Base-by-base conservation (phyloP, 73 alveolate genomes). In the Tetrahymena thermophila region DNA sequence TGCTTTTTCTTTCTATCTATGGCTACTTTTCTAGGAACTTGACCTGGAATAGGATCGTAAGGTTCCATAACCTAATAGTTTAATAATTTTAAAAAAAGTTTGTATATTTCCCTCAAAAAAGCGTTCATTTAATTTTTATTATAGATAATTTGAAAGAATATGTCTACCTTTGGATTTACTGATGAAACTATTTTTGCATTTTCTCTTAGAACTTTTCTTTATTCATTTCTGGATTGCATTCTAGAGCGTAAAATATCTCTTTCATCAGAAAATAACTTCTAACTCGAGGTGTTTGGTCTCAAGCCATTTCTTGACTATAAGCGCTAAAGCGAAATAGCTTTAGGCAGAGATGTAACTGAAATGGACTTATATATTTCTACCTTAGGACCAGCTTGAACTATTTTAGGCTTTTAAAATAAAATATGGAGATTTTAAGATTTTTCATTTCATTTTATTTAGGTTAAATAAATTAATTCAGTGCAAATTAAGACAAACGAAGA, bases 11-110 rank as follows among this genome's bases (percentile, higher is more conserved):
- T 97, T 96, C 99, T 98, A 96, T 98, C 99, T 25, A 99, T 98
- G 93, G 98, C 99, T 35, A 98, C 99, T 96, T 98, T 97, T 89
- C 99, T 95, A 50, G 99, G 99, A 10, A 99, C 99, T 94, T 98
- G 96, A 3, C 99, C 99, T 55, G 99, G 99, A 94, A 99, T 98
- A 31, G 99, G 99, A 94, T 97, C 99, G 96, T 97, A 99, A 35
- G 99, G 99, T 34, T 85, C 83, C 35, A 85, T 89, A 35, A 89
- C 96, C 96, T 95, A 35, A 35, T 0, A 23, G 85, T 23, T 56
- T 23, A 6, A 71, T 71, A 11, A 71, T 71, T n/a, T 71, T 71
- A 31, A 71, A 71, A n/a, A 28, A 19, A 71, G 13, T 11, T 19
- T 31, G 23, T 11, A 25, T 25, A n/a, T 31, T 71, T 71, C 40